Evolutionary conservation across 1,284 basidiomycete species (phyloP).

Genomic region (Rugosomyces carneus): DNA sequence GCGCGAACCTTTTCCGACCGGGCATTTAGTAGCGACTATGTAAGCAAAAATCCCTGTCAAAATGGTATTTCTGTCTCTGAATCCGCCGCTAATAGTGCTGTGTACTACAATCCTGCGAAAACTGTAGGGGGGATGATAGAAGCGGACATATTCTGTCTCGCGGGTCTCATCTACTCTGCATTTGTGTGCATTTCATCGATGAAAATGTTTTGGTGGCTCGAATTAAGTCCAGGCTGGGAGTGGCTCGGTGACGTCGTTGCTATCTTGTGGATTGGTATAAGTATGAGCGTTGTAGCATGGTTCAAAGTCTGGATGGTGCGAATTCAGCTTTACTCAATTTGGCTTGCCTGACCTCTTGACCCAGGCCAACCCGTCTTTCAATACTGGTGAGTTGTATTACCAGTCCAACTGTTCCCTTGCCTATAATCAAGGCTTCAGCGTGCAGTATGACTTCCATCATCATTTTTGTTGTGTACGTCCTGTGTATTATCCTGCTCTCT

Average conservation of each 20-base stretch:
- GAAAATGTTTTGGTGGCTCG: constrained; percentile 73
- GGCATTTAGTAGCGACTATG: constrained; percentile 91
- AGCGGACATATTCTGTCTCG: constrained; percentile 73
- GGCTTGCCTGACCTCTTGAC: constrained; percentile 1
- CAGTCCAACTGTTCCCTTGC: not conserved
- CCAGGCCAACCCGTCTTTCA: constrained; percentile 78
- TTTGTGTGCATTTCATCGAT: constrained; percentile 76
- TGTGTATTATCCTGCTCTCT: not conserved
- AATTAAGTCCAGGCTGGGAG: constrained; percentile 59
- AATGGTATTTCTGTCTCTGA: not conserved
- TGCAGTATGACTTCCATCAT: constrained; percentile 90
- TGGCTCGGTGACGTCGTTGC: constrained; percentile 65
- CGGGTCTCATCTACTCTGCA: constrained; percentile 67
- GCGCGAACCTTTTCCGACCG: constrained; percentile 58
- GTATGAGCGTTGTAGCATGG: constrained; percentile 80
- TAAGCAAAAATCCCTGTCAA: constrained; percentile 25
- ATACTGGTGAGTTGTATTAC: constrained; percentile 57
- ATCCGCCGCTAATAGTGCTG: constrained; percentile 41
- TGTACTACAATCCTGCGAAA: constrained; percentile 82
- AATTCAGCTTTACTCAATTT: not conserved
- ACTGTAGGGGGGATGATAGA: constrained; percentile 90
- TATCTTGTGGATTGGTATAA: constrained; percentile 76
- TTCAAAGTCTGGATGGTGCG: constrained; percentile 80
- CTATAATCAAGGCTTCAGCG: constrained; percentile 36
- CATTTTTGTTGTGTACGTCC: constrained; percentile 75